Percentiles rank a stretch among this genome's conserved stretches.
Conservation (phyloP, 116 monocot species). For the Zostera marina region DNA sequence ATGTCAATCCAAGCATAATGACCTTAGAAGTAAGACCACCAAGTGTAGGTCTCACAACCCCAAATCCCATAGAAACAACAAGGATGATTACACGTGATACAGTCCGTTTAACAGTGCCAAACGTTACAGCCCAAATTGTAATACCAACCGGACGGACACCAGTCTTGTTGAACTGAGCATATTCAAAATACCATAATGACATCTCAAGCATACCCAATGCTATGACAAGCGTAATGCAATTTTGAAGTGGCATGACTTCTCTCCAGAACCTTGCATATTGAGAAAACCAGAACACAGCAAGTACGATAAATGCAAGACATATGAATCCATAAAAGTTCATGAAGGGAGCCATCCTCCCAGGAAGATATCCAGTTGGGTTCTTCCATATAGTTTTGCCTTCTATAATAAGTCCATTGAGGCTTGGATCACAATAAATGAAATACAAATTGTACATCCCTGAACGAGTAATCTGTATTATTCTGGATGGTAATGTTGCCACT, state of each 20-base stretch:
- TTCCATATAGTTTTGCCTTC: slow-evolving; percentile 92
- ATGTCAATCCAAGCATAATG: slow-evolving; percentile 71
- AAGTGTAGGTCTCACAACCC: slow-evolving; percentile 82
- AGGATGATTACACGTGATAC: slow-evolving; percentile 62
- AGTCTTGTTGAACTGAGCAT: slow-evolving; percentile 70
- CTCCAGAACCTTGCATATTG: slow-evolving; percentile 97
- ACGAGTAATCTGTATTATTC: slow-evolving; percentile 43
- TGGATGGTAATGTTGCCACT: slow-evolving; percentile 39
- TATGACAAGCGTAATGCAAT: slow-evolving; percentile 75
- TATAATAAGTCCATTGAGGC: slow-evolving; percentile 38
- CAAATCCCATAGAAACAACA: slow-evolving; percentile 93
- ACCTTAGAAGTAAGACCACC: slow-evolving; percentile 93
- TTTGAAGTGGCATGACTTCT: slow-evolving; percentile 79
- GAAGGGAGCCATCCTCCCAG: slow-evolving; percentile 86
- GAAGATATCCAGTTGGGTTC: slow-evolving; percentile 77
- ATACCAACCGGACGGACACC: slow-evolving; percentile 63
- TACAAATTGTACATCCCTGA: slow-evolving; percentile 92
- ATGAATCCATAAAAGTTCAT: slow-evolving; percentile 79
- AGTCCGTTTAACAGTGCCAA: slow-evolving; percentile 64
- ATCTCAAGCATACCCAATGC: slow-evolving; percentile 87
- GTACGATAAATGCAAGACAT: slow-evolving; percentile 69
- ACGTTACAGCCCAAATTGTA: slow-evolving; percentile 87
- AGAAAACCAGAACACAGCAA: slow-evolving; percentile 82
- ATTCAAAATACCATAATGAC: slow-evolving; percentile 92
- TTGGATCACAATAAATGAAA: slow-evolving; percentile 65